Percentiles rank a stretch among this genome's conserved stretches.
Evolutionary conservation across 2,329 filamentous ascomycete genomes (phyloP).

Genomic region (Sporothrix brunneoviolacea): DNA sequence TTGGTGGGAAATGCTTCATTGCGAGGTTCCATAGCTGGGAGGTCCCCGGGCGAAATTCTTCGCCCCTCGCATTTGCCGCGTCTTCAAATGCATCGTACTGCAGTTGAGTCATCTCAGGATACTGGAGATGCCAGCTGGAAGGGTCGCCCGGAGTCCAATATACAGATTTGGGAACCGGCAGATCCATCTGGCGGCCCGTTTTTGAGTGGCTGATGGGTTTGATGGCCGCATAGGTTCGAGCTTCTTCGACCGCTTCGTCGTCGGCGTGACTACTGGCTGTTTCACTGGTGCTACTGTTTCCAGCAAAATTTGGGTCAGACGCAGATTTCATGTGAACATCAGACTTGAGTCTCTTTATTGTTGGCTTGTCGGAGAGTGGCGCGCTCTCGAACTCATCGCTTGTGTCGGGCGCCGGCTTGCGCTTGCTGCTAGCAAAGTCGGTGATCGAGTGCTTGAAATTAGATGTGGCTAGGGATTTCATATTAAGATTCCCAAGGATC

Average conservation of each 20-base stretch:
- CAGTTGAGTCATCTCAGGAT: constrained; percentile 57
- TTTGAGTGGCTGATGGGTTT: constrained; percentile 42
- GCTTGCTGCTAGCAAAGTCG: constrained; percentile 45
- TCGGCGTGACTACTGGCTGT: constrained; percentile 24
- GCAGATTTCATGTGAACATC: constrained; percentile 34
- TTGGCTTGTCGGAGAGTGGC: constrained; percentile 34
- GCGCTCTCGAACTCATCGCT: constrained; percentile 44
- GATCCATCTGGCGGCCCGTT: constrained; percentile 52
- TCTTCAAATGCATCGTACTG: constrained; percentile 49
- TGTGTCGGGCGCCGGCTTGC: constrained; percentile 44
- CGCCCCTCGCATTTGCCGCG: constrained; percentile 43
- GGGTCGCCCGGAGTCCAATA: constrained; percentile 52
- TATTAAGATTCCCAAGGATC: constrained; percentile 37
- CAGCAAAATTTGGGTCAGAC: background rate
- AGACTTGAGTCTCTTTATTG: constrained; percentile 51
- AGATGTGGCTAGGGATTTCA: constrained; percentile 31
- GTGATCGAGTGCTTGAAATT: constrained; percentile 19
- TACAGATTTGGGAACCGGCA: constrained; percentile 46
- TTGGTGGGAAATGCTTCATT: constrained; percentile 51
- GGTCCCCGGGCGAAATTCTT: constrained; percentile 47
- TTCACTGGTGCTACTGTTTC: background rate
- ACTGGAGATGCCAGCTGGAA: constrained; percentile 53
- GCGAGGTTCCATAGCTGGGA: constrained; percentile 49
- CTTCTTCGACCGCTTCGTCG: constrained; percentile 40
- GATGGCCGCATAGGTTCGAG: constrained; percentile 40